These are phyloP conservation scores for Blastocystis sp. DNA, from an alignment of 352 stramenopile species.

Conservation along the genomic window DNA sequence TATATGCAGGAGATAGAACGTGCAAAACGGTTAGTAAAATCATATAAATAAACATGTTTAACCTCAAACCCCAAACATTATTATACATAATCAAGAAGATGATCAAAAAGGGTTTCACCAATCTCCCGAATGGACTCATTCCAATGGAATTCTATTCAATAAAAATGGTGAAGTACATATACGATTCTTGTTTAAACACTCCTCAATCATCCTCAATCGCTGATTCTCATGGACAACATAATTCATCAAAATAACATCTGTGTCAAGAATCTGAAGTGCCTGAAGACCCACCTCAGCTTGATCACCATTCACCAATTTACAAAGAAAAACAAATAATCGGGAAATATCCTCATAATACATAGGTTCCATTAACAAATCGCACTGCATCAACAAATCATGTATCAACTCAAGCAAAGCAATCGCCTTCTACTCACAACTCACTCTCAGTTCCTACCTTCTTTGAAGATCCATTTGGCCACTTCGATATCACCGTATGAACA, in stretches of 20 bases:
- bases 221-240: slow-evolving; percentile 24
- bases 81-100: slow-evolving; percentile 66
- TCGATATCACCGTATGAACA: background rate
- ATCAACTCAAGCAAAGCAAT: slow-evolving; percentile 38
- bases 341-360: slow-evolving; percentile 7
- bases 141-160: slow-evolving; percentile 46
- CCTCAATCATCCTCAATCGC: slow-evolving; percentile 36
- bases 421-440: background rate
- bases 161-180: background rate
- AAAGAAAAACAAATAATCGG: slow-evolving; percentile 2
- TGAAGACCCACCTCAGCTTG: slow-evolving; percentile 60
- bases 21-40: slow-evolving; percentile 6
- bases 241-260: slow-evolving; percentile 9
- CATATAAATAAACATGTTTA: slow-evolving; percentile 33
- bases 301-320: slow-evolving; percentile 36
- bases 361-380: background rate
- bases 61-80: slow-evolving; percentile 20
- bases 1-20: slow-evolving; percentile 55
- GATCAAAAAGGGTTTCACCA: slow-evolving; percentile 43
- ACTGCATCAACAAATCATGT: slow-evolving; percentile 26
- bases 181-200: slow-evolving; percentile 50
- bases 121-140: slow-evolving; percentile 39
- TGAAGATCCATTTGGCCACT: slow-evolving; percentile 27
- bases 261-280: slow-evolving; percentile 37
- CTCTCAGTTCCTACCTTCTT: background rate